Evolutionary conservation across 129 eudicot genomes (phyloP), one percentile per base, ranked within the genome.

Genomic region (Solidago caesia): DNA sequence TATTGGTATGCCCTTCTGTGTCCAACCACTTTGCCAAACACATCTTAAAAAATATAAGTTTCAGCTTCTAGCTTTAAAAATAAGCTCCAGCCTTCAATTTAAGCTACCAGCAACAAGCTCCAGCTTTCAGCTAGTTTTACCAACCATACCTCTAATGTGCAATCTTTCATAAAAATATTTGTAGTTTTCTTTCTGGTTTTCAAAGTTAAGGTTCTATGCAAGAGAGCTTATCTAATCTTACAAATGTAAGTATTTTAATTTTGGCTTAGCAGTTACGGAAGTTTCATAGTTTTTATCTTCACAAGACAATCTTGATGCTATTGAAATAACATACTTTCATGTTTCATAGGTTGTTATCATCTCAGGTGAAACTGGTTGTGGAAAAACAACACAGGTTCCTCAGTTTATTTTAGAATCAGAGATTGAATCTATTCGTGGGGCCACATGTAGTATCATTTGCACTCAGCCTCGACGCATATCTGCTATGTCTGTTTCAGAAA

Each of bases 301-400:
- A 39, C 3, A 7, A 53, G 75, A 59, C 15, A 53, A 12, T 73
- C 21, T 67, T 73, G 73, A 68, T 68, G 44, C 72, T 60, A 67
- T 78, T 60, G 48, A 63, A 71, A 44, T 41, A 39, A 66, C 9
- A 27, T 76, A 26, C 71, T 42, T 67, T 33, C 39, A 33, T 33
- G 39, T 33, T 66, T 56, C 72, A 52, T 83, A 93, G 98, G 98
- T 93, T 71, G 92, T 91, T 68, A 81, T 95, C 78, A 85, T 95
- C 86, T 95, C 99, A 70, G 99, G 99, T 89, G 99, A 95, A 86
- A 95, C 99, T 62, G 99, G 99, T 73, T 95, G 99, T 66, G 99
- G 99, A 51, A 95, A 95, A 85, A 91, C 99, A 47, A 95, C 99
- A 13, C 99, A 95, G 80, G 91, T 95, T 82, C 99, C 99, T 65